Percentiles rank a stretch among this genome's conserved stretches.
These are phyloP conservation scores for Candida sp. DNA, from an alignment of 1,139 yeast genomes.

Conservation along the genomic window DNA sequence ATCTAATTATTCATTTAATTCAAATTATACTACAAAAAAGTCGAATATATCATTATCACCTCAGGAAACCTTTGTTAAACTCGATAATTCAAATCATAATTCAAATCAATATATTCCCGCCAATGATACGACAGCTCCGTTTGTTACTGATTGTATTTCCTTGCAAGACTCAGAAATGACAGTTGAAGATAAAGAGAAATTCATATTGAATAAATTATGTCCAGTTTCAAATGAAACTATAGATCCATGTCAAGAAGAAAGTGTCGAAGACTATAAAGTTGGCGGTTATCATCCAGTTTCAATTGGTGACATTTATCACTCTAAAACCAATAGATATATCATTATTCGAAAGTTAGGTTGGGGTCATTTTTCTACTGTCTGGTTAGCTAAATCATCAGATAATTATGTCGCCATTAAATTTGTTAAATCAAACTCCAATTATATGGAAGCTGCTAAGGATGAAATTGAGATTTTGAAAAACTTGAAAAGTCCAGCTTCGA, in stretches of 20 bases:
- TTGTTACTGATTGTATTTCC: constrained; percentile 32
- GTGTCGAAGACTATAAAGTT: constrained; percentile 30
- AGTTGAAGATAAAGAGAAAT: constrained; percentile 1
- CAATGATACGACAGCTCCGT: background rate
- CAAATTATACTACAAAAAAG: constrained; percentile 1
- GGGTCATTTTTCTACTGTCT: constrained; percentile 91
- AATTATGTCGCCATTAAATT: constrained; percentile 42
- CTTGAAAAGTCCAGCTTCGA: constrained; percentile 15
- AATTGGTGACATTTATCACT: constrained; percentile 35
- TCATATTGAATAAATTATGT: constrained; percentile 1
- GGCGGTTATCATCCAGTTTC: constrained; percentile 44
- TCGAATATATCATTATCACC: background rate
- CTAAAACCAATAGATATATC: constrained; percentile 27
- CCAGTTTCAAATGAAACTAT: constrained; percentile 14
- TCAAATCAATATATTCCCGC: background rate
- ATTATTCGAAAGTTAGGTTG: constrained; percentile 56
- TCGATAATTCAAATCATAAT: no score
- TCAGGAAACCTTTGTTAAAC: background rate
- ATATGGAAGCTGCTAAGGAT: constrained; percentile 42
- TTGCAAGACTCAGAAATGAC: constrained; percentile 43
- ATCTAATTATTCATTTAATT: background rate
- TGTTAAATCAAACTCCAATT: constrained; percentile 36
- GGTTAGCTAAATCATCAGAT: constrained; percentile 57
- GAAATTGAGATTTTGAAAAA: constrained; percentile 32
- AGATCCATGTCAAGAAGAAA: constrained; percentile 39